Base-by-base conservation (phyloP, 148 eudicot genomes). In the Vaccinium myrtillus region DNA sequence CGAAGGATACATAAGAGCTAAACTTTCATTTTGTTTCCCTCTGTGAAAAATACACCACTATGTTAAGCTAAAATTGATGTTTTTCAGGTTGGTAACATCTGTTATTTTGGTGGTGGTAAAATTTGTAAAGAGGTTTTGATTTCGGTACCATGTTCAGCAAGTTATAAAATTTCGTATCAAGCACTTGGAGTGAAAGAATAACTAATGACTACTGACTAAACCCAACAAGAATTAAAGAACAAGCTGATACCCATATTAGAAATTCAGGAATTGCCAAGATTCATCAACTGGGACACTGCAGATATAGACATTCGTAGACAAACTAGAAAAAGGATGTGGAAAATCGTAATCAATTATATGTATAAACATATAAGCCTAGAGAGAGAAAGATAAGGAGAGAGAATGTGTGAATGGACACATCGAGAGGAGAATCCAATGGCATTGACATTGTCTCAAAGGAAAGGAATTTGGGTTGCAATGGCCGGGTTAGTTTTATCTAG, bases 1-100 rank as follows among this genome's bases (percentile, higher is more conserved):
- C 56, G 49, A 87, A 87, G 91, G 93, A 91, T 91, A 91, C 93
- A 93, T 50, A 92, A 74, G 87, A 94, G 84, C 79, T 94, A 92
- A 84, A 93, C 95, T 87, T 94, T 93, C 85, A 80, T 75, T 82
- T 58, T 49, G 5, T 43, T 5, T 5, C 6, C 46, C 88, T 89
- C 85, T 87, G 88, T 84, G 81, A 36, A 36, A 36, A 4, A 36
- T 56, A 56, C 13, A 54, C 13, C 36, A 61, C n/a, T 5, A 61
- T 21, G n/a, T 61, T 61, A 61, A 21, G 46, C 6, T 0, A 6
- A n/a, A 61, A 18, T 61, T 16, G 6, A 13, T 5, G 6, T 61
- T 19, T 19, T 61, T 9, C 5, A 61, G 25, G 48, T 8, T 32
- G 75, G 21, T 32, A 13, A 71, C 32, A 71, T 71, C 21, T 32